phyloP scores from a whole-genome alignment of 768 basidiomycete species.

The Termitomyces sp. region DNA sequence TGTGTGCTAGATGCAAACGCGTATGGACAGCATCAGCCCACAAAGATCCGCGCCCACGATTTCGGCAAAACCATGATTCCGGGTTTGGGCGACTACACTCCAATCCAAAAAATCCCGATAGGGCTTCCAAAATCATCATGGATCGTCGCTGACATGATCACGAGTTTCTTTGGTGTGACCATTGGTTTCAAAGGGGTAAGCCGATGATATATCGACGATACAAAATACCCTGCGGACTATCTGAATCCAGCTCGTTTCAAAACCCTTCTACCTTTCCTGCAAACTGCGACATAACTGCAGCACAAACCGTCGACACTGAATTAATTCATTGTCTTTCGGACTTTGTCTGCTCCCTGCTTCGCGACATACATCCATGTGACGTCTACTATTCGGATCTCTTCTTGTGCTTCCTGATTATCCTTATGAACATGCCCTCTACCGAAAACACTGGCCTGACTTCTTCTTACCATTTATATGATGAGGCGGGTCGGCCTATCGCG shows the following conservation, averaged over 20 bases:
- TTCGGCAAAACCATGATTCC: no score
- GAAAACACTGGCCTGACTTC: neutral
- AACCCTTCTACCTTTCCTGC: neutral
- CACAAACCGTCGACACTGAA: neutral
- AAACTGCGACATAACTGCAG: neutral
- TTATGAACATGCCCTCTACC: neutral
- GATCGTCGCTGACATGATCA: neutral
- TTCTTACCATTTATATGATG: no score
- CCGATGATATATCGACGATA: neutral
- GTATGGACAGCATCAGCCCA: no score
- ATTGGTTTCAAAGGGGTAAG: neutral
- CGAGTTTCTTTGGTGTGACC: neutral
- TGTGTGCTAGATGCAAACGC: neutral
- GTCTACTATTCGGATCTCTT: neutral
- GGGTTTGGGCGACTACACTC: neutral
- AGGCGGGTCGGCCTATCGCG: neutral
- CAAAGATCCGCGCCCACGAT: neutral
- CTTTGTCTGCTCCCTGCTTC: neutral
- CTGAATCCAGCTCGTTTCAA: neutral
- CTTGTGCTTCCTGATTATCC: neutral
- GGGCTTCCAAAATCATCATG: neutral
- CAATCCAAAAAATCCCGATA: no score
- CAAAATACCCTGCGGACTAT: neutral
- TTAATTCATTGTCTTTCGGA: neutral
- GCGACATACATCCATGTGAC: neutral